Conservation (phyloP, 495 filamentous ascomycete genomes). For the Tuber borchii region DNA sequence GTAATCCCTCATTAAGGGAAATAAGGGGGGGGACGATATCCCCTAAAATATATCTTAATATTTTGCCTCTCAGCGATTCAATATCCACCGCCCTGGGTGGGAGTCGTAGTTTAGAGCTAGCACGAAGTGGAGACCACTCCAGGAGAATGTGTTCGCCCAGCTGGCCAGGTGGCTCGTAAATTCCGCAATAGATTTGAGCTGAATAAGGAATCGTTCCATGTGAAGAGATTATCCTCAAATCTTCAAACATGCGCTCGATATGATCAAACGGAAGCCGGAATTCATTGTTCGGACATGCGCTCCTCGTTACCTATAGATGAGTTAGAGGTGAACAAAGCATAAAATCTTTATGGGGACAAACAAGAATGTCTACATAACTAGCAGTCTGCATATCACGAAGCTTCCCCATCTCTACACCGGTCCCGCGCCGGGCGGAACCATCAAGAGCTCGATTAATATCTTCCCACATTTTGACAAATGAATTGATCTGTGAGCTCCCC, state of each 20-base stretch:
- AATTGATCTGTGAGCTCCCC: background rate
- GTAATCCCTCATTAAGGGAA: background rate
- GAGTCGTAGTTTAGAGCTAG: background rate
- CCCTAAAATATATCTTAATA: background rate
- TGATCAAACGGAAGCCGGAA: background rate
- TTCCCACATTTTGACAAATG: slow-evolving; percentile 7
- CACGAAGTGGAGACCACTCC: too few relatives aligned
- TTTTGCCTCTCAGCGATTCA: background rate
- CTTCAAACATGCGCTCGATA: background rate
- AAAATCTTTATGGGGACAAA: background rate
- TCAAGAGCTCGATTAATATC: background rate
- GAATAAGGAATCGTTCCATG: background rate
- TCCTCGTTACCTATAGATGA: background rate
- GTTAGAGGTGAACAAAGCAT: background rate
- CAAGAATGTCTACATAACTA: slow-evolving; percentile 20
- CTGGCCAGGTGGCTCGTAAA: too few relatives aligned
- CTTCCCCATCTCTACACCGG: background rate
- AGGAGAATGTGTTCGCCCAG: too few relatives aligned
- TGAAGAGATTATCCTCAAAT: background rate
- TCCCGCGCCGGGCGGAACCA: background rate
- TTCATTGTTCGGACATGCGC: background rate
- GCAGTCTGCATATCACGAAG: background rate
- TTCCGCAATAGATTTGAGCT: background rate
- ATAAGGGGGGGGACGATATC: background rate
- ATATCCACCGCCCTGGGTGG: background rate